Evolutionary conservation across 768 basidiomycete species (phyloP), one percentile per base, ranked within the genome.

Genomic region (Hirschioporus abietinus): DNA sequence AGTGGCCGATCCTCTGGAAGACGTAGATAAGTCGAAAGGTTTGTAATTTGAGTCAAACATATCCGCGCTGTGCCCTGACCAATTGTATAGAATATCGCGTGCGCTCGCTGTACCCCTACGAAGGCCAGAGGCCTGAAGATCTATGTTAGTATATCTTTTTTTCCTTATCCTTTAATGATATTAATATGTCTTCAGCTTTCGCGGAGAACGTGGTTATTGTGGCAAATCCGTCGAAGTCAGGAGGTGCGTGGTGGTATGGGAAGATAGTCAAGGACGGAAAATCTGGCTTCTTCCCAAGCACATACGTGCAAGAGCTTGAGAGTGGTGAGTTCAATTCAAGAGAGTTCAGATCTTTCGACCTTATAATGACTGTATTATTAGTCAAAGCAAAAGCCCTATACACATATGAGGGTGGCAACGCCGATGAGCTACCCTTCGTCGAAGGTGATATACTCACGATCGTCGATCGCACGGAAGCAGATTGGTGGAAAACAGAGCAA

Each of bases 401-500:
- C 74, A 76, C 89, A 0, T 99, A 98, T 73, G 77, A 81, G 6
- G 88, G 87, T 26, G 76, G 76, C 58, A 89, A 85, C 67, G 72
- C 86, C 18, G 95, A 98, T 70, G 95, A 98, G 74, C 81, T 96
- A n/a, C 81, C 92, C 0, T 93, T 98, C 74, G 78, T 78, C 7
- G 94, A 94, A 77, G 95, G 92, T 67, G 92, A 96, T 66, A 74
- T 78, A 35, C 78, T 98, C 52, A 81, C 81, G 8, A 87, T 99
- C 69, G 84, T 98, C 66, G 97, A 99, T 73, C 85, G 78, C 61
- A 84, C 84, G 65, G 97, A 98, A 70, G 82, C 80, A 64, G 92
- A 93, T 72, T 99, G 97, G 97, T 99, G 93, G 93, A 98, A 96
- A 80, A 91, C 90, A 52, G 96, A 98, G 79, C 85, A 86, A 72